These are phyloP conservation scores for Cyclostephanos invisitatus DNA, from an alignment of 108 stramenopile genomes.

Conservation along the genomic window DNA sequence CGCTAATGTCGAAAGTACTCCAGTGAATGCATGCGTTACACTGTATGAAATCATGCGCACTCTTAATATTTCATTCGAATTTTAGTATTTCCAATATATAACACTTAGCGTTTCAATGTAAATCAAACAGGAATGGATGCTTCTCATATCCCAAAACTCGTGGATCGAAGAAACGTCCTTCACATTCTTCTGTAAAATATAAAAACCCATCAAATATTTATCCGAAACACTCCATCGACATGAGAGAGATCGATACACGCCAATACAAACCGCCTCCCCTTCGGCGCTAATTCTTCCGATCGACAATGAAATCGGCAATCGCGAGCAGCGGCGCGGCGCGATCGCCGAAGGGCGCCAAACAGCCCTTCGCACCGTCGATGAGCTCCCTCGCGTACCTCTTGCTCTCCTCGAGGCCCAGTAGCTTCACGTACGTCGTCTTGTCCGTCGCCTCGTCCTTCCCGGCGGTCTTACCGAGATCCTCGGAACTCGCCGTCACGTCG, in stretches of 20 bases:
- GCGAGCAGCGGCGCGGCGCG: slow-evolving; percentile 83
- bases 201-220: background rate
- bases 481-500: slow-evolving; percentile 92
- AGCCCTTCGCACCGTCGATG: slow-evolving; percentile 85
- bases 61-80: slow-evolving; percentile 13
- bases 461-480: slow-evolving; percentile 95
- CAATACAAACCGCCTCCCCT: background rate
- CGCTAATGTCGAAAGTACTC: slow-evolving; percentile 6
- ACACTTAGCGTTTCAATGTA: background rate
- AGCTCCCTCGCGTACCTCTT: slow-evolving; percentile 85
- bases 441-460: slow-evolving; percentile 91
- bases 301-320: slow-evolving; percentile 93
- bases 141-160: no score
- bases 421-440: slow-evolving; percentile 94
- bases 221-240: background rate
- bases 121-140: no score
- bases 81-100: background rate
- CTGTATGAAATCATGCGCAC: slow-evolving; percentile 39
- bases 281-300: slow-evolving; percentile 80
- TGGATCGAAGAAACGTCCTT: no score
- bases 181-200: no score
- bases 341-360: slow-evolving; percentile 87
- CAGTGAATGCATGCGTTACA: background rate
- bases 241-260: no score
- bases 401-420: slow-evolving; percentile 92